Percentiles rank a stretch among this genome's conserved stretches.
Evolutionary conservation across 2,329 filamentous ascomycete genomes (phyloP).

Genomic region (Chaetomium strumarium): DNA sequence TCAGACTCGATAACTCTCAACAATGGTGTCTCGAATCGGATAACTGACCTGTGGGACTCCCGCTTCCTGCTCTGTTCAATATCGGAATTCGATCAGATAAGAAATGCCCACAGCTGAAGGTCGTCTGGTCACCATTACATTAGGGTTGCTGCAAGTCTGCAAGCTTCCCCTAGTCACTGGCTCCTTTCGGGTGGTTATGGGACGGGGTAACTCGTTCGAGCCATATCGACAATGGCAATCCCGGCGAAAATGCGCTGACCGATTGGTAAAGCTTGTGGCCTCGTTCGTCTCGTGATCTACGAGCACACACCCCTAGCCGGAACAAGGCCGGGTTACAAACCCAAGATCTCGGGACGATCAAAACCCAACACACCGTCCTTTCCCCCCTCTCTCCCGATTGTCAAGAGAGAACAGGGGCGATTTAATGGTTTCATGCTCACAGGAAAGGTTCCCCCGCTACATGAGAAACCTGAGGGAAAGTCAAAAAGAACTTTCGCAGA

Average conservation of each 20-base stretch:
- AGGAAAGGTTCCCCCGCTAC: no score
- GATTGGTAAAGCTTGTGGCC: not conserved
- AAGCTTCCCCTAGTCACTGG: not conserved
- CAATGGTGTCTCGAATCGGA: not conserved
- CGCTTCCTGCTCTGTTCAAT: no score
- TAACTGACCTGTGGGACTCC: not conserved
- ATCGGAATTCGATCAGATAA: not conserved
- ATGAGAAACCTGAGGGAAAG: no score
- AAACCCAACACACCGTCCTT: no score
- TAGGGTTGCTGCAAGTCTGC: not conserved
- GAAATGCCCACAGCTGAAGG: no score
- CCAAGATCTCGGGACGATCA: not conserved
- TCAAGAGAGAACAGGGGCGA: no score
- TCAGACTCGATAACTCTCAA: no score
- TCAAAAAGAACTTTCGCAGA: not conserved
- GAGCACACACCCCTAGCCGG: not conserved
- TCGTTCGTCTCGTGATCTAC: not conserved
- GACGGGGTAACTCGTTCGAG: no score
- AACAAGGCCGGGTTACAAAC: slow-evolving; percentile 2
- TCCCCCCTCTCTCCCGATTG: no score
- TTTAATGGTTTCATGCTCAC: no score
- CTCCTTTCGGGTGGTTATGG: no score
- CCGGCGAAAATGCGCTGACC: not conserved
- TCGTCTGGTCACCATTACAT: no score
- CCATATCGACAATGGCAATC: not conserved